These are phyloP conservation scores for Mycena sanguinolenta DNA, from an alignment of 768 basidiomycete genomes.

Conservation along the genomic window DNA sequence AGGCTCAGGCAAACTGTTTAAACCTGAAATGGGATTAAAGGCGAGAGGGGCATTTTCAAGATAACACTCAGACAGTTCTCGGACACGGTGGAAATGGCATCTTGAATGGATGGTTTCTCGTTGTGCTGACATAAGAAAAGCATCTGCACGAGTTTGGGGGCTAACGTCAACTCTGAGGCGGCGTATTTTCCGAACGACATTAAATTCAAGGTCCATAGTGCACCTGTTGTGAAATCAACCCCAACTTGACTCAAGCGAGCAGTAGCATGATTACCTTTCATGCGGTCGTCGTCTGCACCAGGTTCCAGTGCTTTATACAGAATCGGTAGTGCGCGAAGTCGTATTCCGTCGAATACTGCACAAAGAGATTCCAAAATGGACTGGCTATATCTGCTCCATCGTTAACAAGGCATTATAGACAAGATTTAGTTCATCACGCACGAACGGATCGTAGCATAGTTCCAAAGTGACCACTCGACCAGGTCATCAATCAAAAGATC, in stretches of 20 bases:
- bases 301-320: constrained; percentile 72
- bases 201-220: constrained; percentile 81
- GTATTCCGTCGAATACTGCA: constrained; percentile 75
- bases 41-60: constrained; percentile 24
- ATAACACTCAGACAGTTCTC: constrained; percentile 65
- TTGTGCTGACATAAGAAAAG: constrained; percentile 85
- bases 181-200: constrained; percentile 74
- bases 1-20: constrained; percentile 74
- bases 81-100: constrained; percentile 72
- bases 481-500: constrained; percentile 78
- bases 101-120: constrained; percentile 90
- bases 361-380: constrained; percentile 64
- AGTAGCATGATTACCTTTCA: constrained; percentile 69
- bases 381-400: constrained; percentile 57
- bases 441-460: constrained; percentile 72
- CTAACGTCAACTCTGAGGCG: constrained; percentile 73
- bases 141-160: constrained; percentile 67
- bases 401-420: constrained; percentile 37
- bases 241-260: not conserved
- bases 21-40: constrained; percentile 53
- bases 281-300: constrained; percentile 87
- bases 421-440: constrained; percentile 40
- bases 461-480: constrained; percentile 83
- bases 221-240: constrained; percentile 50
- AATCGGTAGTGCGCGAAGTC: constrained; percentile 70